These are phyloP conservation scores for Voacanga thouarsii DNA, from an alignment of 257 asterid species.

Conservation along the genomic window DNA sequence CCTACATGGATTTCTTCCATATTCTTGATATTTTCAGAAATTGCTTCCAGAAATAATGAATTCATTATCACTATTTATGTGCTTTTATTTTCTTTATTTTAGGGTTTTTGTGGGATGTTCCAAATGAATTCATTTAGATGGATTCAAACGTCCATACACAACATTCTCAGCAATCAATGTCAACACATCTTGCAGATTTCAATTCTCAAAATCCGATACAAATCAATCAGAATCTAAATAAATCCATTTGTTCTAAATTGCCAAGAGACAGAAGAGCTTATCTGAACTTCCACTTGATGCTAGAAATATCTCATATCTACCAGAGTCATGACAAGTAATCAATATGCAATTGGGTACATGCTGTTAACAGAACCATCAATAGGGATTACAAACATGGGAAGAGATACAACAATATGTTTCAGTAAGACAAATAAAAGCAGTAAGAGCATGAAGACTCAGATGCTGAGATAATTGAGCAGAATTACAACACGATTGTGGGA, in stretches of 20 bases:
- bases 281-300: background rate
- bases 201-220: background rate
- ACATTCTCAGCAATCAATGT: background rate
- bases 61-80: conserved; percentile 34
- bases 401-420: background rate
- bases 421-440: background rate
- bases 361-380: background rate
- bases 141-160: background rate
- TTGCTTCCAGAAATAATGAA: background rate
- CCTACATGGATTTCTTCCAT: background rate
- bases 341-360: background rate
- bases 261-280: background rate
- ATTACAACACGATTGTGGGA: background rate
- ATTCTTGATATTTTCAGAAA: background rate
- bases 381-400: background rate
- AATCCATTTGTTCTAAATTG: background rate
- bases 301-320: background rate
- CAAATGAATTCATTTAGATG: background rate
- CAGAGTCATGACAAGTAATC: background rate
- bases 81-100: background rate
- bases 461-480: background rate
- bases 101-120: background rate
- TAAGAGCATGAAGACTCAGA: background rate
- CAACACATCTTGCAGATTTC: background rate
- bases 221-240: background rate